A percentile compares a stretch with the other conserved stretches of the same genome.
phyloP scores from a whole-genome alignment of 352 stramenopile genomes.

The Phytophthora idaei region DNA sequence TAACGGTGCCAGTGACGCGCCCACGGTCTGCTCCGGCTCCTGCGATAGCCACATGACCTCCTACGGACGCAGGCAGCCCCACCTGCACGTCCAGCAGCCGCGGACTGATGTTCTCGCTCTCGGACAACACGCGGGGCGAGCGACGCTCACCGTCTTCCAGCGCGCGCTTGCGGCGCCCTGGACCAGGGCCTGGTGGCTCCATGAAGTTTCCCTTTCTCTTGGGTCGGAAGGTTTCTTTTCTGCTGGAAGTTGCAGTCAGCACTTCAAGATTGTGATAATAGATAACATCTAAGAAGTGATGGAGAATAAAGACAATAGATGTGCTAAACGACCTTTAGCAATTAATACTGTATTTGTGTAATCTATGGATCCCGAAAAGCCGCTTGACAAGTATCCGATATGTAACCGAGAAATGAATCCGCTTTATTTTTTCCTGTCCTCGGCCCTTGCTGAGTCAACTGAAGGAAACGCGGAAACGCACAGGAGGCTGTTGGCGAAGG shows the following conservation, averaged over 20 bases:
- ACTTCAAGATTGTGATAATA: conserved; percentile 4
- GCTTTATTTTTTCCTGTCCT: background rate
- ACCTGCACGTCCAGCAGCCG: conserved; percentile 24
- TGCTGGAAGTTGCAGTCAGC: conserved; percentile 8
- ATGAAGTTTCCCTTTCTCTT: conserved; percentile 26
- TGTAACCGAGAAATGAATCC: conserved; percentile 5
- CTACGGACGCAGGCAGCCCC: conserved; percentile 3
- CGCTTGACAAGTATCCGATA: background rate
- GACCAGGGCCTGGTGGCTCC: conserved; percentile 13
- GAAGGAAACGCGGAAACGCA: conserved; percentile 3
- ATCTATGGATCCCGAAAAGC: conserved; percentile 2
- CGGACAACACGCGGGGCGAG: conserved; percentile 8
- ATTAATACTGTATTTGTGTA: no score
- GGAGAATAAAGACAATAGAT: background rate
- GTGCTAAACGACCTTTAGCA: background rate
- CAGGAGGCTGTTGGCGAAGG: background rate
- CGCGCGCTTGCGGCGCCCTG: conserved; percentile 40
- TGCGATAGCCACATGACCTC: background rate
- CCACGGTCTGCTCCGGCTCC: conserved; percentile 10
- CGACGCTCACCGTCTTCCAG: conserved; percentile 19
- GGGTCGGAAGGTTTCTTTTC: conserved; percentile 7
- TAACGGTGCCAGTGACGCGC: conserved; percentile 30
- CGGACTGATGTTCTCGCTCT: conserved; percentile 32
- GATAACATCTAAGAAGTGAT: background rate
- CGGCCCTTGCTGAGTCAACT: background rate